Evolutionary conservation across 495 filamentous ascomycete species (phyloP), one percentile per base, ranked within the genome.

Genomic region (Letharia lupina): DNA sequence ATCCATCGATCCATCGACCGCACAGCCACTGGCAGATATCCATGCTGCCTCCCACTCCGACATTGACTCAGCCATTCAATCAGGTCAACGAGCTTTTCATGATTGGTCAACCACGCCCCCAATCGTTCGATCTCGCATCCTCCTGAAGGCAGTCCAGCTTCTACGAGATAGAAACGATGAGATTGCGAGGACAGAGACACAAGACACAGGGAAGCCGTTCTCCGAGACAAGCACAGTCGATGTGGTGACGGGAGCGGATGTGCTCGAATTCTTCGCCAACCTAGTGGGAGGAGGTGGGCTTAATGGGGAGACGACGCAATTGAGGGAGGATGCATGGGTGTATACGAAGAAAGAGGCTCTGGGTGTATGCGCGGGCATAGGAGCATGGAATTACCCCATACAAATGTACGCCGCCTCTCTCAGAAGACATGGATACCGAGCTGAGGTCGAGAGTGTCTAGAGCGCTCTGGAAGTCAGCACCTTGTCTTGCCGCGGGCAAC

Each of bases 341-440:
- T 90, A 89, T 71, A 89, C 87, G 2, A 86, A 83, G 69, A 91
- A 91, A 72, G 86, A 87, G 57, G 81, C 89, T 4, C 74, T 91
- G 54, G 89, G 89, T 31, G 88, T 92, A 3, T 91, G 89, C 75
- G 89, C 82, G 9, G 89, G 87, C 44, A 91, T 92, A 69, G 89
- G 89, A 52, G 89, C 89, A 62, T 92, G 89, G 89, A 92, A 92
- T 74, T 93, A 93, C 72, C 90, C 90, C 18, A 87, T 93, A 65
- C 90, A 93, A 72, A 93, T 94, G 79, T 84, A 75, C 59, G 74
- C 71, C 59, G 31, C 44, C 40, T 42, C 33, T 37, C 28, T 54
- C 60, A 37, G 47, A 35, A 41, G 20, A 31, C 41, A 62, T 70
- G 50, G 67, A 44, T 52, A 44, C 20, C 18, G 20, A 23, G 42